Conservation (phyloP, 495 filamentous ascomycete genomes). For the Penicillium egyptiacum region DNA sequence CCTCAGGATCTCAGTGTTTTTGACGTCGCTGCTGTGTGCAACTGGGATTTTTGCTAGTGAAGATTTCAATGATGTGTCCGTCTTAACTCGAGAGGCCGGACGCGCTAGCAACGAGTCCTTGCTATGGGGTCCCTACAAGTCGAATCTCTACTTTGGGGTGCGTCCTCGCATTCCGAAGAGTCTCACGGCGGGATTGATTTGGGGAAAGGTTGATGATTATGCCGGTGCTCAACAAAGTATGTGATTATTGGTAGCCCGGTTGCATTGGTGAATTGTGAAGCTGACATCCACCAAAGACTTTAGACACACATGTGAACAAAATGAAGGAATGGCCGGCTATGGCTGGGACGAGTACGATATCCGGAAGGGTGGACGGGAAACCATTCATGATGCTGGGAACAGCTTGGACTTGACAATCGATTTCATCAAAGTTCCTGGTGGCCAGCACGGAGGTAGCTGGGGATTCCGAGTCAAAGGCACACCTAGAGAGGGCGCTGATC, state of each 20-base stretch:
- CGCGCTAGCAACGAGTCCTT: slow-evolving; percentile 76
- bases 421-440: slow-evolving; percentile 91
- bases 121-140: slow-evolving; percentile 94
- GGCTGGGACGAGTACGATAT: slow-evolving; percentile 97
- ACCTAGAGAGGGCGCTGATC: slow-evolving; percentile 65
- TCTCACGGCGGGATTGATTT: slow-evolving; percentile 80
- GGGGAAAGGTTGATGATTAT: slow-evolving; percentile 85
- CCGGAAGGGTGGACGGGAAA: slow-evolving; percentile 79
- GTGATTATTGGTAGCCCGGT: slow-evolving; percentile 31
- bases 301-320: slow-evolving; percentile 93
- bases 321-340: slow-evolving; percentile 92
- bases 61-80: slow-evolving; percentile 38
- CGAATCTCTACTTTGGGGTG: slow-evolving; percentile 94
- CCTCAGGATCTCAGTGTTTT: slow-evolving; percentile 29
- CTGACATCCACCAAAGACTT: slow-evolving; percentile 58
- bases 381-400: slow-evolving; percentile 86
- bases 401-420: slow-evolving; percentile 84
- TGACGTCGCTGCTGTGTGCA: slow-evolving; percentile 34
- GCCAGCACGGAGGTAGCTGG: slow-evolving; percentile 87
- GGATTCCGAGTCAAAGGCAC: slow-evolving; percentile 82
- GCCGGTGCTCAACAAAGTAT: slow-evolving; percentile 73
- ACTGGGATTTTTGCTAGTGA: slow-evolving; percentile 35
- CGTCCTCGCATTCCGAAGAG: slow-evolving; percentile 85
- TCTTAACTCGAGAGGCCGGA: slow-evolving; percentile 43
- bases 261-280: not conserved